Evolutionary conservation across 768 basidiomycete genomes (phyloP).

Genomic region (Mycena latifolia): DNA sequence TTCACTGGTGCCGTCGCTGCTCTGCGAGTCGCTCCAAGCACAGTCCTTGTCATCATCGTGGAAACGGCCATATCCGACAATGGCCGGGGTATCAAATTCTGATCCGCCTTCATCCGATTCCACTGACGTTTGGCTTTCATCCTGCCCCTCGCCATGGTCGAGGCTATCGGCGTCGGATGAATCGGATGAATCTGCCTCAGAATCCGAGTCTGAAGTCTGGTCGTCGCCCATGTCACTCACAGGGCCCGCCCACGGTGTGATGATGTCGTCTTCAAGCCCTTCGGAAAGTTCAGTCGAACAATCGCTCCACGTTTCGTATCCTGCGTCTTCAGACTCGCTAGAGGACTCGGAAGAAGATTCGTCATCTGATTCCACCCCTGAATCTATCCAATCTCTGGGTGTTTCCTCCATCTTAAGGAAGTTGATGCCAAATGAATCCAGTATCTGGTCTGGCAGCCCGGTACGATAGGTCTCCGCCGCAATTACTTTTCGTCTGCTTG

Average conservation of each 20-base stretch:
- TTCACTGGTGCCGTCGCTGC: neutral
- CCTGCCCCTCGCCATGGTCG: no score
- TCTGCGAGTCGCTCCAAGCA: slow-evolving; percentile 13
- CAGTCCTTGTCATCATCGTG: slow-evolving; percentile 27
- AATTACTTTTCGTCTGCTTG: neutral
- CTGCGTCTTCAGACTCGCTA: no score
- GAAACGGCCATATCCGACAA: slow-evolving; percentile 23
- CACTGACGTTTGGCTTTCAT: no score
- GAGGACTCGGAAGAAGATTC: slow-evolving; percentile 23
- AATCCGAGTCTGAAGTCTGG: neutral
- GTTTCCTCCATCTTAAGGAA: slow-evolving; percentile 15
- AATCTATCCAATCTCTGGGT: slow-evolving; percentile 4
- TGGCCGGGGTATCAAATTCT: slow-evolving; percentile 17
- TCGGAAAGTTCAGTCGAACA: slow-evolving; percentile 30
- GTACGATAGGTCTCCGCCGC: neutral
- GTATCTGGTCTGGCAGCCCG: slow-evolving; percentile 18
- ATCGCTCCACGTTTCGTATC: slow-evolving; percentile 41
- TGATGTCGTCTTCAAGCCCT: slow-evolving; percentile 28
- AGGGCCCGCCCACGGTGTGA: slow-evolving; percentile 34
- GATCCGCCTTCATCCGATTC: slow-evolving; percentile 3
- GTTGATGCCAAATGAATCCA: slow-evolving; percentile 16
- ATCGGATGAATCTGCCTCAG: no score
- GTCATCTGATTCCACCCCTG: slow-evolving; percentile 1
- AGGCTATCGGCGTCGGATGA: neutral
- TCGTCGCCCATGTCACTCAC: slow-evolving; percentile 24